A percentile compares a stretch with the other conserved stretches of the same genome.
These are phyloP conservation scores for Solanum rostratum DNA, from an alignment of 257 asterid species.

Conservation along the genomic window DNA sequence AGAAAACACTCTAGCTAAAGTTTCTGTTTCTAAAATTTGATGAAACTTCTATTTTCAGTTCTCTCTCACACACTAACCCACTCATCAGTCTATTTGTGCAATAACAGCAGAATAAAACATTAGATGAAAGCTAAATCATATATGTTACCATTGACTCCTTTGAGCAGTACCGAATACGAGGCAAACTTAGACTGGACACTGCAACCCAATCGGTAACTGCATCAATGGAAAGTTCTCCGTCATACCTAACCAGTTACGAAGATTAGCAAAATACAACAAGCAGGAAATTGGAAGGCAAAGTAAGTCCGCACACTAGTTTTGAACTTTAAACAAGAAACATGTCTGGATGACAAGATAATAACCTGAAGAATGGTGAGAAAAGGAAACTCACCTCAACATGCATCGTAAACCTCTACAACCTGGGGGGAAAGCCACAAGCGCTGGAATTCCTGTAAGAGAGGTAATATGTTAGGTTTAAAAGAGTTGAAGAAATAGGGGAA, in stretches of 20 bases:
- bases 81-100: neutral
- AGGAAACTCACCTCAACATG: slow-evolving; percentile 45
- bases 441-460: slow-evolving; percentile 61
- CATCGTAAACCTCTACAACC: slow-evolving; percentile 78
- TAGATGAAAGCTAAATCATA: neutral
- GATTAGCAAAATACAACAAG: neutral
- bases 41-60: neutral
- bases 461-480: neutral
- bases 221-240: slow-evolving; percentile 76
- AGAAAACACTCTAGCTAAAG: neutral
- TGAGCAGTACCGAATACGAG: slow-evolving; percentile 70
- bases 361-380: neutral
- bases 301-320: neutral
- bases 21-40: neutral
- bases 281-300: neutral
- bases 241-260: slow-evolving; percentile 41
- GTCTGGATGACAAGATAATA: neutral
- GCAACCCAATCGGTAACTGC: slow-evolving; percentile 84
- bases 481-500: neutral
- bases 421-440: slow-evolving; percentile 76
- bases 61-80: neutral
- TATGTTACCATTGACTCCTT: slow-evolving; percentile 83
- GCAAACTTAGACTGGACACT: slow-evolving; percentile 56
- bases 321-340: neutral
- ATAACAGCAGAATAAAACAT: neutral